A percentile compares a stretch with the other conserved stretches of the same genome.
Conservation (phyloP, 139 green algal species). For the Closterium sp. region DNA sequence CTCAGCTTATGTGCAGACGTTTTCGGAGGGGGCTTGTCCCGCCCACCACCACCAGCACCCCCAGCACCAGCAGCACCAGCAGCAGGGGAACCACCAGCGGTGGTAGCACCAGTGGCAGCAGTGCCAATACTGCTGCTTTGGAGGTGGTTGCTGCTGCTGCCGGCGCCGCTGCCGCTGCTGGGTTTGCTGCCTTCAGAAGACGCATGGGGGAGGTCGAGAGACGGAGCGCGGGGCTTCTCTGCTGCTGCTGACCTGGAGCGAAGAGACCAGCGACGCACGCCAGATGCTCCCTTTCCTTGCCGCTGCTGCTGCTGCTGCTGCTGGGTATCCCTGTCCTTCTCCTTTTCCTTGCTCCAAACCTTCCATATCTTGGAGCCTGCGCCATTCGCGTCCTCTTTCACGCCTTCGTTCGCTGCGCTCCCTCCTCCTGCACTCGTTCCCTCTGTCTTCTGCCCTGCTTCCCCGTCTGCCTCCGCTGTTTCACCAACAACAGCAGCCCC, state of each 20-base stretch:
- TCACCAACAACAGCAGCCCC: neutral
- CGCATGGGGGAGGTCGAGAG: neutral
- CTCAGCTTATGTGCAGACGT: neutral
- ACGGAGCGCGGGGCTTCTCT: neutral
- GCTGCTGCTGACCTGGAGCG: neutral
- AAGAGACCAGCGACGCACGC: neutral
- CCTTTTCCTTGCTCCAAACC: neutral
- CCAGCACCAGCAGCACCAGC: neutral
- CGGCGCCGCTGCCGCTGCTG: neutral
- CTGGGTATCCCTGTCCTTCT: neutral
- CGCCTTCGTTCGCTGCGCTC: neutral
- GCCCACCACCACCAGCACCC: neutral
- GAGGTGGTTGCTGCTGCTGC: neutral
- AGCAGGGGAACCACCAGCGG: neutral
- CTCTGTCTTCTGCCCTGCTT: neutral
- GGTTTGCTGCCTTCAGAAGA: neutral
- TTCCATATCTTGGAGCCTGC: neutral
- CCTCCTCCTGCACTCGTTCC: neutral
- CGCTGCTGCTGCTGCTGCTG: neutral
- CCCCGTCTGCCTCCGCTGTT: neutral
- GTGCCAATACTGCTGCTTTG: neutral
- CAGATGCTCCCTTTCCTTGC: neutral
- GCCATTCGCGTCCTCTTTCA: neutral
- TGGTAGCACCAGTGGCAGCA: neutral
- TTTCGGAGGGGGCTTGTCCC: neutral